phyloP scores from a whole-genome alignment of 371 early-diverging fungal species.

The Fennellomyces sp. region DNA sequence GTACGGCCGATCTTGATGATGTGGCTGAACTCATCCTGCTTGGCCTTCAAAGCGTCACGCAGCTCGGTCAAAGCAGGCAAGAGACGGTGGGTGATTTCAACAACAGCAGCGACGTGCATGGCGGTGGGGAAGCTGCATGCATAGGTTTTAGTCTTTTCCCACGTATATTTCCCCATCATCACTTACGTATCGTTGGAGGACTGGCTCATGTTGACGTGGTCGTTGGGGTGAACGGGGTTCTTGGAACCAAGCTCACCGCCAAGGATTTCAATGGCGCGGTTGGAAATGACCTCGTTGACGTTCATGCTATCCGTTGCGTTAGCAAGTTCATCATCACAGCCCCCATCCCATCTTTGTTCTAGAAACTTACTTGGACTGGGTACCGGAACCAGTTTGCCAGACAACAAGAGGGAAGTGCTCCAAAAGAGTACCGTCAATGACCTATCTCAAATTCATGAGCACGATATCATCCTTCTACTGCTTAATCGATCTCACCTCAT shows the following conservation, averaged over 20 bases:
- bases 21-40: constrained; percentile 76
- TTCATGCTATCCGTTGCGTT: too few species aligned
- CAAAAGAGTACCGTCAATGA: constrained; percentile 84
- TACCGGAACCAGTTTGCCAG: constrained; percentile 98
- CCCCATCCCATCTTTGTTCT: not conserved
- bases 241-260: constrained; percentile 90
- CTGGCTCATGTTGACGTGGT: constrained; percentile 96
- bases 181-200: constrained; percentile 92
- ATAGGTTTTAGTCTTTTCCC: not conserved
- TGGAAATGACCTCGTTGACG: constrained; percentile 79
- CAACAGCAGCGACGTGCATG: constrained; percentile 93
- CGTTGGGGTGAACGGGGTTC: constrained; percentile 95
- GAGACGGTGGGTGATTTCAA: constrained; percentile 78
- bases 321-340: too few species aligned
- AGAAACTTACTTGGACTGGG: constrained; percentile 80
- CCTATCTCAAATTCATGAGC: constrained; percentile 37
- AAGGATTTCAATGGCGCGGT: constrained; percentile 94
- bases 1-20: constrained; percentile 98
- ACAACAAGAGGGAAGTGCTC: constrained; percentile 96
- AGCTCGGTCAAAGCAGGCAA: constrained; percentile 80
- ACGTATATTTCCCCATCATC: not conserved
- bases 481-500: constrained; percentile 58
- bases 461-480: not conserved
- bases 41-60: constrained; percentile 73
- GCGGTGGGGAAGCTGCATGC: constrained; percentile 91